Percentiles rank a stretch among this genome's conserved stretches.
Evolutionary conservation across 225 moss, liverwort and hornwort species (phyloP).

Genomic region (Polytrichum commune): DNA sequence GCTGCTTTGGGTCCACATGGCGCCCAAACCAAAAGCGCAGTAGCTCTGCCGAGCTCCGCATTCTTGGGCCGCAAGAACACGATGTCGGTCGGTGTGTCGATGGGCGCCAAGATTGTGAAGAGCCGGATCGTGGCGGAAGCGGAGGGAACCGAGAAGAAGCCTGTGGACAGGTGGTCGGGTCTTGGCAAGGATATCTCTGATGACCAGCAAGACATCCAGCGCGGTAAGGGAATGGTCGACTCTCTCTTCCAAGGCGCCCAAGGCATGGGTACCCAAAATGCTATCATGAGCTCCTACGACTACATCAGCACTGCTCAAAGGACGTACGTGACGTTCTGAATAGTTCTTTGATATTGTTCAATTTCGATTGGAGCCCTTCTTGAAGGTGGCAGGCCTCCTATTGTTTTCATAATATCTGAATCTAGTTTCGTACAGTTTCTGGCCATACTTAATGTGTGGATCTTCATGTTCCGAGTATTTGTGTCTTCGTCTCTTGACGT

Average conservation of each 20-base stretch:
- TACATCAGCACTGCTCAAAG: conserved; percentile 42
- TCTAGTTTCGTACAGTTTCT: neutral
- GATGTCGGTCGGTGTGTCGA: neutral
- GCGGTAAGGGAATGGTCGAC: conserved; percentile 67
- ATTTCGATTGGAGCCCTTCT: no score
- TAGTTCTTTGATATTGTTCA: neutral
- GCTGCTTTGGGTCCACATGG: no score
- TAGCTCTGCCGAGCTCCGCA: conserved; percentile 3
- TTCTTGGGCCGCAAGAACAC: conserved; percentile 15
- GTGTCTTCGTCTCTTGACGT: no score
- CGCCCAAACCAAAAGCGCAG: neutral
- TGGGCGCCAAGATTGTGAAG: conserved; percentile 1
- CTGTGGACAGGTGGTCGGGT: conserved; percentile 41
- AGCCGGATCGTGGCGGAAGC: conserved; percentile 27
- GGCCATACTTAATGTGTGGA: no score
- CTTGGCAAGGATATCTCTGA: conserved; percentile 49
- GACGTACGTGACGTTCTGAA: conserved; percentile 18
- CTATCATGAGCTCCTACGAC: conserved; percentile 39
- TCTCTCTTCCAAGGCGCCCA: conserved; percentile 38
- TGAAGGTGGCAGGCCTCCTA: no score
- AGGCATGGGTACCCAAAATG: conserved; percentile 40
- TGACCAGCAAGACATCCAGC: conserved; percentile 65
- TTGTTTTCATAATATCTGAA: neutral
- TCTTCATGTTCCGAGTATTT: no score
- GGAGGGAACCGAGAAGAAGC: conserved; percentile 29